Evolutionary conservation across 2,329 filamentous ascomycete genomes (phyloP), one percentile per base, ranked within the genome.

Genomic region (Sclerotiophoma versabilis): DNA sequence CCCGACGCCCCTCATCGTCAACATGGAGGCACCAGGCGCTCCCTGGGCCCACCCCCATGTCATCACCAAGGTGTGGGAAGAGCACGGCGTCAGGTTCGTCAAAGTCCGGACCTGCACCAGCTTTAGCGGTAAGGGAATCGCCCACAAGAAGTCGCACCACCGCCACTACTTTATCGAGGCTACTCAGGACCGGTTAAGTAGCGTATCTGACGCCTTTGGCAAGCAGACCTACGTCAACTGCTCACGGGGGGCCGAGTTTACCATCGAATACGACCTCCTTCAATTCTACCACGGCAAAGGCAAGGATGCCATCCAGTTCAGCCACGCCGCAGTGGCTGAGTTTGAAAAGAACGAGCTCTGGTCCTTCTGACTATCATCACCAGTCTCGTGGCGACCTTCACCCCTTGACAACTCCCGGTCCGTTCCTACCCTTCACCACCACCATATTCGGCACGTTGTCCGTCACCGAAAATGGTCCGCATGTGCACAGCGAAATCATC

Each of bases 141-240:
- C 8, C 2, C 8, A 7, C 33, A 53, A 54, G 26, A 6, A 25
- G 14, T 3, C 29, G 5, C 12, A 45, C 6, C 54, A 58, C 2
- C 51, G 26, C 22, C 22, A 37, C 12, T 51, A 48, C 41, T 66
- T 54, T n/a, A 41, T 64, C 27, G 48, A 56, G 19, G 59, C 55
- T 26, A 49, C 59, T 8, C 2, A 44, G 14, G 37, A 48, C 32
- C 36, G 19, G 14, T 20, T 65, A 22, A 38, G 26, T 8, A 12
- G 54, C 19, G 56, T 42, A 17, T 66, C 62, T 8, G 55, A 27
- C 19, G 47, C 25, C 12, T 67, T 67, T 38, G 12, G 7, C 11
- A 65, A 58, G 39, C 49, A 57, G 11, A 63, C 59, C 20, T 68
- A 61, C 36, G 37, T 69, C 44, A 68, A 68, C 30, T 51, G 65